Evolutionary conservation across 208 protist species (phyloP), one percentile per base, ranked within the genome.

Genomic region (Trypanosoma caninum): DNA sequence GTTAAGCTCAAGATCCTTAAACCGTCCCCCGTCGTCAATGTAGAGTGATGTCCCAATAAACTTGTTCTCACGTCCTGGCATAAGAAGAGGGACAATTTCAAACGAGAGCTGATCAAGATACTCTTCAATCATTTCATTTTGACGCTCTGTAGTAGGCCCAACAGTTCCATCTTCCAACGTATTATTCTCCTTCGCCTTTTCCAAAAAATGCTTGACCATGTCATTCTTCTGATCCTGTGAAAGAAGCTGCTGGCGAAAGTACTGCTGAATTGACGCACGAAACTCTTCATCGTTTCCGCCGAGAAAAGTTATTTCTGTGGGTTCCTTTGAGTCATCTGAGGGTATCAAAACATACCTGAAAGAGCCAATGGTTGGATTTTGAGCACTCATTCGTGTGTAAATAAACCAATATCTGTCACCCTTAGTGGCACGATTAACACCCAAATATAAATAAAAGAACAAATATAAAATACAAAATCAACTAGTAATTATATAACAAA

Each of bases 1-100:
- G 69, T 96, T 96, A 2, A 94, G 67, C 1, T 72, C 58, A 7
- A 96, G 68, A 31, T 89, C 86, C 56, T 96, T 96, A 76, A 93
- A 96, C 27, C 76, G 58, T 10, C 89, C 89, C 64, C 83, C 82
- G 52, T 93, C 84, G 70, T 96, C 89, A 67, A 96, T 91, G 66
- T 96, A 96, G 18, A 96, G 77, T 18, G 84, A 92, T 18, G 78
- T 88, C 28, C 84, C 89, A 13, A 93, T 80, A 58, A 81, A 96
- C 37, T 77, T 56, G 18, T 80, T 91, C n/a, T 59, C 57, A 30
- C 74, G 69, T 40, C 66, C 83, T 37, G 90, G 90, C 86, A 93
- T 92, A 25, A 80, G 75, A 47, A 96, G 66, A 4, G 90, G 90
- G 22, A 96, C 78, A 51, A 96, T 93, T 51, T 96, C 87, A 56